These are phyloP conservation scores for Lactifluus piperatus DNA, from an alignment of 768 basidiomycete genomes.

Conservation along the genomic window DNA sequence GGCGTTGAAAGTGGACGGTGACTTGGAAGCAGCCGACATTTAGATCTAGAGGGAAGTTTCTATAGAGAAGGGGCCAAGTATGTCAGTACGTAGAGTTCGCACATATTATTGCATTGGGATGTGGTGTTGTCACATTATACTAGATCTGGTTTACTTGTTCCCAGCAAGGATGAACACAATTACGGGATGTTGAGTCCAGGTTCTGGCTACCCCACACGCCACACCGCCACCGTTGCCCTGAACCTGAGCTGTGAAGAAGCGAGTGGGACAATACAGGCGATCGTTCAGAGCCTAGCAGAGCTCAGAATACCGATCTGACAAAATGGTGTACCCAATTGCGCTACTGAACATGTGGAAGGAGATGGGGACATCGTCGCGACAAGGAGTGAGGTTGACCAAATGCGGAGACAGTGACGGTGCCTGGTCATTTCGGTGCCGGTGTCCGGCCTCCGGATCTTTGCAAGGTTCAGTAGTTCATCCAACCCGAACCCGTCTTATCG, in stretches of 20 bases:
- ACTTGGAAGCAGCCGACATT: constrained; percentile 15
- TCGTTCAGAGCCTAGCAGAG: neutral
- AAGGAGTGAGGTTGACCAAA: too few relatives aligned
- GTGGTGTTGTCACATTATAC: neutral
- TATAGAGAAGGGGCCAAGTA: too few relatives aligned
- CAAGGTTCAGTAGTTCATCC: neutral
- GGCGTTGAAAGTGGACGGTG: constrained; percentile 34
- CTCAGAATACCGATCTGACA: neutral
- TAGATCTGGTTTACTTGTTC: neutral
- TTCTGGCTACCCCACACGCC: neutral
- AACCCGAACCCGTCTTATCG: neutral
- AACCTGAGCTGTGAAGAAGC: neutral
- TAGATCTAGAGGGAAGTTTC: too few relatives aligned
- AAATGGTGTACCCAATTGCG: neutral
- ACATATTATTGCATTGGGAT: too few relatives aligned
- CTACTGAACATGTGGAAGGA: neutral
- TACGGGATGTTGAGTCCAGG: neutral
- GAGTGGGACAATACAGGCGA: neutral
- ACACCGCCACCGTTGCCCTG: neutral
- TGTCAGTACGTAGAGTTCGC: too few relatives aligned
- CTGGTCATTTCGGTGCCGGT: too few relatives aligned
- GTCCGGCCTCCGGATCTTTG: neutral
- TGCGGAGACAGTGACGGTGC: neutral
- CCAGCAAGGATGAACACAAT: neutral
- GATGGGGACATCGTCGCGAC: neutral